A percentile compares a stretch with the other conserved stretches of the same genome.
phyloP scores from a whole-genome alignment of 441 rosid species.

The Populus trichocarpa region DNA sequence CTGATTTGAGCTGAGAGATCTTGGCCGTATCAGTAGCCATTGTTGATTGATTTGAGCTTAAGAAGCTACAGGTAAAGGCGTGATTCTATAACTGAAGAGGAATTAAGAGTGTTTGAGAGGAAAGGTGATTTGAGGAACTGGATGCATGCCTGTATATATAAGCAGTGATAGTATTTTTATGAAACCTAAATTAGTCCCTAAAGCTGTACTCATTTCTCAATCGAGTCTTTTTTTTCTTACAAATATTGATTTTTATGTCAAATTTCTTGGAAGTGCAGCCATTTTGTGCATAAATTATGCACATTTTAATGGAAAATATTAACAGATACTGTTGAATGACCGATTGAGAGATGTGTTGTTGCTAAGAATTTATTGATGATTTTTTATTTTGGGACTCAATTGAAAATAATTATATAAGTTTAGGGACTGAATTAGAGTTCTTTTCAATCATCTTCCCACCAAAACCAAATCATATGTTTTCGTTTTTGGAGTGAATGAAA shows the following conservation, averaged over 20 bases:
- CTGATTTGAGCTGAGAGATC: slow-evolving; percentile 56
- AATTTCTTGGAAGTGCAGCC: too few relatives aligned
- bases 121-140: background rate
- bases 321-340: background rate
- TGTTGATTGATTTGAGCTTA: background rate
- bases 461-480: too few relatives aligned
- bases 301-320: background rate
- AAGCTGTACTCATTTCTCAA: background rate
- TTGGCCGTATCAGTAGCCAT: slow-evolving; percentile 65
- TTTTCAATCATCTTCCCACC: too few relatives aligned
- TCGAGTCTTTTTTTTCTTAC: background rate
- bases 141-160: background rate
- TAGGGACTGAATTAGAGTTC: background rate
- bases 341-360: background rate
- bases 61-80: background rate
- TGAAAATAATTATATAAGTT: background rate
- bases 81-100: background rate
- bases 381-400: background rate
- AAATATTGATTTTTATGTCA: too few relatives aligned
- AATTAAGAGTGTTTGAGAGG: background rate
- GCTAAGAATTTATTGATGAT: background rate
- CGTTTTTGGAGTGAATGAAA: too few relatives aligned
- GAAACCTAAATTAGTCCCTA: background rate
- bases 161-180: background rate
- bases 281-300: too few relatives aligned